These are phyloP conservation scores for Nicotiana tomentosiformis DNA, from an alignment of 257 asterid species.

Conservation along the genomic window DNA sequence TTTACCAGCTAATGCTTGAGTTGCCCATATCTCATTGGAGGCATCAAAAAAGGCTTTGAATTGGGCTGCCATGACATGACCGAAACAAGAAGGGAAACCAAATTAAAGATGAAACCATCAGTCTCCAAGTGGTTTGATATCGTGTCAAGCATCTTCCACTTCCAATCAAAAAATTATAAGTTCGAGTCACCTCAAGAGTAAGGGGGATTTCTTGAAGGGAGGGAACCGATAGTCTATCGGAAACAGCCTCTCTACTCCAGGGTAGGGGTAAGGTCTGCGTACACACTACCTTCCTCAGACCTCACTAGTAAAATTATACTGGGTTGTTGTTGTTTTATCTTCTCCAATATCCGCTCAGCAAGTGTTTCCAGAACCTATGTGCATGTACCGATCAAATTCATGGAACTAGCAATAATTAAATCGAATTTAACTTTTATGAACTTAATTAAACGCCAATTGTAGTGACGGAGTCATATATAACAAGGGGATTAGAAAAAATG, in stretches of 20 bases:
- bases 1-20: constrained; percentile 84
- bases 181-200: no score
- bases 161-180: no score
- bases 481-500: no score
- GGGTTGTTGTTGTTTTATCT: constrained; percentile 35
- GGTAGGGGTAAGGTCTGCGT: no score
- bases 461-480: background rate
- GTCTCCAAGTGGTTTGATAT: constrained; percentile 33
- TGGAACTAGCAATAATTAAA: background rate
- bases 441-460: background rate
- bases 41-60: constrained; percentile 75
- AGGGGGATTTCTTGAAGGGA: no score
- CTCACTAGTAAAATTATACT: no score
- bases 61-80: constrained; percentile 85
- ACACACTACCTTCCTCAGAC: no score
- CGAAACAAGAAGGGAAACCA: constrained; percentile 90
- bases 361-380: constrained; percentile 79
- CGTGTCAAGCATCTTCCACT: no score
- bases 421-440: background rate
- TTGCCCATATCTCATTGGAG: constrained; percentile 57
- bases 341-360: constrained; percentile 50
- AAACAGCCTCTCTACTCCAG: no score
- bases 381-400: constrained; percentile 3
- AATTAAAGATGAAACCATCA: constrained; percentile 66
- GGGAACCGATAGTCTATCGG: no score